Conservation (phyloP, 164 flowering plant genomes). For the Annona squamosa region DNA sequence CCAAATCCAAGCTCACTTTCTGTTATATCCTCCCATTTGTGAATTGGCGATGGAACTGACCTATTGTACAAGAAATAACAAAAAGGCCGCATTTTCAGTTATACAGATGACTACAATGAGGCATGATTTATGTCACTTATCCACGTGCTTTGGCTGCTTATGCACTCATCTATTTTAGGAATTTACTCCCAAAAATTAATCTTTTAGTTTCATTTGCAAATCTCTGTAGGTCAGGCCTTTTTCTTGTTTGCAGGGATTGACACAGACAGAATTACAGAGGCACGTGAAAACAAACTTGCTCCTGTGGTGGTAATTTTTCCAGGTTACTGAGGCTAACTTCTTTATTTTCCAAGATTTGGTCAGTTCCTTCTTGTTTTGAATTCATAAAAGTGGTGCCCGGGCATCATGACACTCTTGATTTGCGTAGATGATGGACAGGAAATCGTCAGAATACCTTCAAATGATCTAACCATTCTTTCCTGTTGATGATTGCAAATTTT, state of each 20-base stretch:
- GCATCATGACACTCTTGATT: too few species aligned
- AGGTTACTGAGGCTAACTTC: slow-evolving; percentile 32
- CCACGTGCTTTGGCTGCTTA: not conserved
- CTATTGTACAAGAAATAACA: too few species aligned
- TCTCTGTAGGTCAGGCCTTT: not conserved
- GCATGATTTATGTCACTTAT: not conserved
- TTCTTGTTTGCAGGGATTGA: slow-evolving; percentile 59
- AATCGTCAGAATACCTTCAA: too few species aligned
- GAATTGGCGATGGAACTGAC: too few species aligned
- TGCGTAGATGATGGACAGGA: too few species aligned
- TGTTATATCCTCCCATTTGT: too few species aligned
- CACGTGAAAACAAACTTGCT: slow-evolving; percentile 41
- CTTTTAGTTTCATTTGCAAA: not conserved
- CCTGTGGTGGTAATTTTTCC: slow-evolving; percentile 94
- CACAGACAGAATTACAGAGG: slow-evolving; percentile 72
- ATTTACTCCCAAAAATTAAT: too few species aligned
- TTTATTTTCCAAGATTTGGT: not conserved
- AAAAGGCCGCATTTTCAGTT: too few species aligned
- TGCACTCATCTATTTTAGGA: not conserved
- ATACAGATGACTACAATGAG: too few species aligned
- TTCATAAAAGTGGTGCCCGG: not conserved
- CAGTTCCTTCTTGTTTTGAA: not conserved
- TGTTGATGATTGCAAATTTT: too few species aligned
- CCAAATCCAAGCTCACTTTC: too few species aligned
- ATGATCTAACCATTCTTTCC: too few species aligned